Conservation (phyloP, 2,329 filamentous ascomycete genomes). For the Ophiostoma angusticollis region DNA sequence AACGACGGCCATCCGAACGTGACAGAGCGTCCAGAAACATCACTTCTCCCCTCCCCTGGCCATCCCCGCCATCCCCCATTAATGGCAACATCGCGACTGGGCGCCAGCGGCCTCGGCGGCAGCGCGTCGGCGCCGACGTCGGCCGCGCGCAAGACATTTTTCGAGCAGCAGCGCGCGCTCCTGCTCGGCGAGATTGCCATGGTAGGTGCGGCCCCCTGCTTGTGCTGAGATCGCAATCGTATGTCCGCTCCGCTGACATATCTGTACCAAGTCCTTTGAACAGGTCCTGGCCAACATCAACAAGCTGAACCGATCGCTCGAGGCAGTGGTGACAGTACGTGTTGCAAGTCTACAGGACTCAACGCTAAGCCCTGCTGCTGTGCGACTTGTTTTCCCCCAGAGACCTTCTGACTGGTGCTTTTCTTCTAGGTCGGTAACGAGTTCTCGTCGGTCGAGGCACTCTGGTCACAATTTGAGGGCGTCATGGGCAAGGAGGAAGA, state of each 20-base stretch:
- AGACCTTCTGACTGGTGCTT: background rate
- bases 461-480: slow-evolving; percentile 95
- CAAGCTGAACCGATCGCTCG: slow-evolving; percentile 80
- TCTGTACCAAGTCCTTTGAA: slow-evolving; percentile 53
- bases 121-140: slow-evolving; percentile 23
- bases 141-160: slow-evolving; percentile 45
- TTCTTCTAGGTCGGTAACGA: slow-evolving; percentile 69
- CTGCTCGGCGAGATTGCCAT: slow-evolving; percentile 61
- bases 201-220: slow-evolving; percentile 29
- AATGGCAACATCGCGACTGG: no score
- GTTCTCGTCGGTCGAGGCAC: slow-evolving; percentile 88
- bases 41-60: no score
- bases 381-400: no score
- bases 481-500: slow-evolving; percentile 62
- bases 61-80: no score
- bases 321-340: slow-evolving; percentile 76
- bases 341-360: no score
- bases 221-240: no score
- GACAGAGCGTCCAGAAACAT: no score
- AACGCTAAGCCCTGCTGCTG: no score
- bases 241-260: background rate
- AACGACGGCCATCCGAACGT: no score
- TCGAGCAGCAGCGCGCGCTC: slow-evolving; percentile 62
- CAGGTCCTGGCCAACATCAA: slow-evolving; percentile 93
- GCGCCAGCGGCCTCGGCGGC: background rate